Evolutionary conservation across 306 rosid species (phyloP).

Genomic region (Prunus davidiana): DNA sequence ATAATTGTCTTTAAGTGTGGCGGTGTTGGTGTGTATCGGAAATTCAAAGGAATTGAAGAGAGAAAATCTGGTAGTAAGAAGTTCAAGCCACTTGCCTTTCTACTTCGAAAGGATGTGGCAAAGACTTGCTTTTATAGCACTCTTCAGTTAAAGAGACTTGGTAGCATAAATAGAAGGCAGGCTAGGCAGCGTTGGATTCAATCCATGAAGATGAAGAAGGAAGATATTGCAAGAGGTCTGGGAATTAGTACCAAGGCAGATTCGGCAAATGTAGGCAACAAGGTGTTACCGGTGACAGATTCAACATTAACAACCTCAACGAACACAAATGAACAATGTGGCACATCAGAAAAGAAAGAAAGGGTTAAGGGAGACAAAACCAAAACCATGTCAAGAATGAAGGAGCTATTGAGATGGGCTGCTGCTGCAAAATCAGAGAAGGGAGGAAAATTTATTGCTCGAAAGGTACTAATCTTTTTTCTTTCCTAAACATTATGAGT

Average conservation of each 20-base stretch:
- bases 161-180: constrained; percentile 26
- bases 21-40: constrained; percentile 28
- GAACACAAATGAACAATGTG: constrained; percentile 33
- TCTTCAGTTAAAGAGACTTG: constrained; percentile 36
- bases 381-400: constrained; percentile 73
- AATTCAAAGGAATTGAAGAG: constrained; percentile 28
- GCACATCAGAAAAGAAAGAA: constrained; percentile 35
- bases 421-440: constrained; percentile 69
- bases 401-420: constrained; percentile 89
- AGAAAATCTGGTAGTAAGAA: constrained; percentile 38
- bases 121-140: constrained; percentile 52
- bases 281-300: constrained; percentile 72
- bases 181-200: constrained; percentile 20
- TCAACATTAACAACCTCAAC: constrained; percentile 34
- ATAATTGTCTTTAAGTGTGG: constrained; percentile 28
- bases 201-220: constrained; percentile 64
- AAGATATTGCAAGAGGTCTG: constrained; percentile 38
- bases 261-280: constrained; percentile 47
- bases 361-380: constrained; percentile 41
- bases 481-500: not conserved
- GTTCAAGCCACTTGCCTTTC: constrained; percentile 35
- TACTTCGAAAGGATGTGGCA: constrained; percentile 50
- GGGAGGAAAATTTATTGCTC: constrained; percentile 53
- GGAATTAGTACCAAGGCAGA: constrained; percentile 45
- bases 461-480: constrained; percentile 45